phyloP scores from a whole-genome alignment of 306 rosid genomes.

The Arachis hypogaea region DNA sequence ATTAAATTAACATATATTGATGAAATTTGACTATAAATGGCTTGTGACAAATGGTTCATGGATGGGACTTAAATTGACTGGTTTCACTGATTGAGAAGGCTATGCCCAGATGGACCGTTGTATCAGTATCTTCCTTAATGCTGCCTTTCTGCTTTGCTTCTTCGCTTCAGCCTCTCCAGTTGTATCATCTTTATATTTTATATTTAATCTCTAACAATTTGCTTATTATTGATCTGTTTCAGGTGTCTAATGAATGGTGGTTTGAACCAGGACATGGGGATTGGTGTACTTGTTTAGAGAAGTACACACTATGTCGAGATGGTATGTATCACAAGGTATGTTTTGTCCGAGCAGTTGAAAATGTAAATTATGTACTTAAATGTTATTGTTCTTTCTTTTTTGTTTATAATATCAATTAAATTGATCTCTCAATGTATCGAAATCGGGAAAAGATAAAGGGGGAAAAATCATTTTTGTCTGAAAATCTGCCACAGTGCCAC shows the following conservation, averaged over 20 bases:
- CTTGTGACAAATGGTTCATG: constrained; percentile 16
- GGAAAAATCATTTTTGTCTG: background rate
- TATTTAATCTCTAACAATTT: constrained; percentile 17
- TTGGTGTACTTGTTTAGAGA: constrained; percentile 93
- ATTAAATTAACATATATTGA: constrained; percentile 26
- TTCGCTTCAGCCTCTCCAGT: background rate
- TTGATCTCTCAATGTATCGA: background rate
- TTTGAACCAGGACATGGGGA: constrained; percentile 99
- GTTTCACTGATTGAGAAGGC: constrained; percentile 28
- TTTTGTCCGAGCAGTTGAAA: constrained; percentile 29
- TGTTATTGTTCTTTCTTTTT: constrained; percentile 28
- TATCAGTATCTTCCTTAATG: constrained; percentile 24
- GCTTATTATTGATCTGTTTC: constrained; percentile 34
- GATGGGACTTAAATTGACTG: background rate
- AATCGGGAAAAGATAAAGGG: background rate
- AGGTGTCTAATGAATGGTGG: constrained; percentile 98
- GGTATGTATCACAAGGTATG: constrained; percentile 98
- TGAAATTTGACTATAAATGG: constrained; percentile 10
- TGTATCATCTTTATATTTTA: constrained; percentile 27
- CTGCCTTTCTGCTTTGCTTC: constrained; percentile 10
- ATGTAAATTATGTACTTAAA: constrained; percentile 1
- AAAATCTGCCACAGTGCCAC: background rate
- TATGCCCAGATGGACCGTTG: constrained; percentile 25
- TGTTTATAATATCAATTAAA: background rate
- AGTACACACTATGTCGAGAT: constrained; percentile 82